Evolutionary conservation across 2,329 filamentous ascomycete species (phyloP).

Genomic region (Ilyonectria mors-panacis): DNA sequence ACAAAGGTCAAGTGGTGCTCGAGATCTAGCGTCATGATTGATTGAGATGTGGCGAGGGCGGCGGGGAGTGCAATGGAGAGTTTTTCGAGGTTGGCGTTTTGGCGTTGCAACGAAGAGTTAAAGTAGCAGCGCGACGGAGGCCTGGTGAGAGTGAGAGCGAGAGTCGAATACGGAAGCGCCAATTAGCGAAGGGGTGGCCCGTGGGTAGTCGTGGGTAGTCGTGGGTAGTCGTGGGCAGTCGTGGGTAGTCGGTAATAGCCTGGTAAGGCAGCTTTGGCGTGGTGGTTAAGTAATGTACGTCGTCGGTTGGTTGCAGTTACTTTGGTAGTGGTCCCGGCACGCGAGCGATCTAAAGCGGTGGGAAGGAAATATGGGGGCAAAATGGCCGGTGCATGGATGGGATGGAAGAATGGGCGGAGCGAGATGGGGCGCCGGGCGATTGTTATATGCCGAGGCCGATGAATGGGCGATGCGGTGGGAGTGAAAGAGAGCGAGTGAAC

Average conservation of each 20-base stretch:
- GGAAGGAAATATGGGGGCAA: conserved; percentile 11
- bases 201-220: conserved; percentile 8
- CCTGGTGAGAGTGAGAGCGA: conserved; percentile 19
- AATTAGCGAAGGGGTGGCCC: conserved; percentile 15
- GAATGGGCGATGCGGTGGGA: conserved; percentile 2
- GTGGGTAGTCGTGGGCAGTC: too few relatives aligned
- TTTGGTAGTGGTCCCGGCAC: conserved; percentile 2
- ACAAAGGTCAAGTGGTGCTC: conserved; percentile 89
- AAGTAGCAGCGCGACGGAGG: conserved; percentile 5
- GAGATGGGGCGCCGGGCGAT: conserved; percentile 9
- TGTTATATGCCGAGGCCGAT: conserved; percentile 22
- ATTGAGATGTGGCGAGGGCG: conserved; percentile 31
- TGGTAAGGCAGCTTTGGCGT: conserved; percentile 8
- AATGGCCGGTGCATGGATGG: background rate
- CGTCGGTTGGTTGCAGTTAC: background rate
- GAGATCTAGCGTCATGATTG: conserved; percentile 78
- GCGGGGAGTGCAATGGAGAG: conserved; percentile 19
- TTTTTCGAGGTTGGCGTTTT: conserved; percentile 1
- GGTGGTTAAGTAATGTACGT: background rate
- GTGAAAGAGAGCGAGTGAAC: background rate
- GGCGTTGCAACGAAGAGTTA: conserved; percentile 10
- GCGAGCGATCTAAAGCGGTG: conserved; percentile 5
- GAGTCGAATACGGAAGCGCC: conserved; percentile 19
- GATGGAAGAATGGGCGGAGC: conserved; percentile 14
- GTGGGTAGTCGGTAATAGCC: conserved; percentile 7